These are phyloP conservation scores for Orychophragmus violaceus DNA, from an alignment of 345 rosid genomes.

Conservation along the genomic window DNA sequence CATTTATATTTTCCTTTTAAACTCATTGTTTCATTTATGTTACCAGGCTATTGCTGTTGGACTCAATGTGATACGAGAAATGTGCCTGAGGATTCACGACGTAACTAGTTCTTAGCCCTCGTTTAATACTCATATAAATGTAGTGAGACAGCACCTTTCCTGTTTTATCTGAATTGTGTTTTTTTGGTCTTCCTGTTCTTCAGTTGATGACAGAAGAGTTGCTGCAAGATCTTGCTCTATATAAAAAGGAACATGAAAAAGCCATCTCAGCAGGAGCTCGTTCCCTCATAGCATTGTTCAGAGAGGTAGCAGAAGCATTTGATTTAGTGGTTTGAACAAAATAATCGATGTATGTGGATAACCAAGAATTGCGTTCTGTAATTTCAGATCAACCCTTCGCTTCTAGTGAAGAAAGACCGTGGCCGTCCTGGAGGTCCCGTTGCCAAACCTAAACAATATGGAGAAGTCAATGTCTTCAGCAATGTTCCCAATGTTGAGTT, in stretches of 20 bases:
- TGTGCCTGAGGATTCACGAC: slow-evolving; percentile 86
- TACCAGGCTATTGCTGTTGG: slow-evolving; percentile 88
- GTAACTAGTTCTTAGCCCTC: slow-evolving; percentile 36
- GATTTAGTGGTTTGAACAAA: neutral
- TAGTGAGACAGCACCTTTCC: neutral
- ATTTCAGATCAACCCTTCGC: slow-evolving; percentile 74
- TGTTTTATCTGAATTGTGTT: neutral
- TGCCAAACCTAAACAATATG: slow-evolving; percentile 82
- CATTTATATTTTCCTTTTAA: neutral
- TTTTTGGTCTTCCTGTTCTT: slow-evolving; percentile 11
- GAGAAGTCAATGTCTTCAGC: slow-evolving; percentile 59
- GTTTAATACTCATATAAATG: neutral
- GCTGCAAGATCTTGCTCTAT: slow-evolving; percentile 86
- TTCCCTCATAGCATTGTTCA: slow-evolving; percentile 78
- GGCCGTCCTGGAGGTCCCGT: slow-evolving; percentile 71
- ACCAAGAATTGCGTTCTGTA: neutral
- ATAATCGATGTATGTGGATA: neutral
- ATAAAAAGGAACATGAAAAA: slow-evolving; percentile 85
- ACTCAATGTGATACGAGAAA: slow-evolving; percentile 81
- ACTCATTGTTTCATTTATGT: slow-evolving; percentile 3
- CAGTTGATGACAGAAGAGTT: slow-evolving; percentile 95
- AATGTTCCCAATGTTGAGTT: slow-evolving; percentile 70
- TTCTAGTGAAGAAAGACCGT: slow-evolving; percentile 89
- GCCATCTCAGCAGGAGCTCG: slow-evolving; percentile 85
- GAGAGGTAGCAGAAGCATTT: slow-evolving; percentile 57